These are phyloP conservation scores for Rhizoctonia solani DNA, from an alignment of 1,284 basidiomycete genomes.

Conservation along the genomic window DNA sequence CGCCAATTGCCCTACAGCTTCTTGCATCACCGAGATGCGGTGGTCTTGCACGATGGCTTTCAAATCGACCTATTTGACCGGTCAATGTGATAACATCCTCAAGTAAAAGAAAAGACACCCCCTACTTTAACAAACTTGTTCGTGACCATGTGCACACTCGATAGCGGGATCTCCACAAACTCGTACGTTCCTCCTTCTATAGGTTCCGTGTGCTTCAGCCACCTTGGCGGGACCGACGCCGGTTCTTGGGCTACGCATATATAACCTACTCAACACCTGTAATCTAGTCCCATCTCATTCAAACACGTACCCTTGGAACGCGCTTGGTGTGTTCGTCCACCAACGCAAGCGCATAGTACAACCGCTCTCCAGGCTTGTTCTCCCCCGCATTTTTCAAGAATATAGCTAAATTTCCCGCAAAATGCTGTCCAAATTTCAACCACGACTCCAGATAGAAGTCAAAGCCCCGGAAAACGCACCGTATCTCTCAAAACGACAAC, in stretches of 20 bases:
- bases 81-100: constrained; percentile 23
- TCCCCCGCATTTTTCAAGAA: constrained; percentile 70
- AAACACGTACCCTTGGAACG: constrained; percentile 57
- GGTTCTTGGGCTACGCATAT: neutral
- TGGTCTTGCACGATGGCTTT: constrained; percentile 68
- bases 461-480: constrained; percentile 52
- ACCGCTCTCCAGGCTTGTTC: constrained; percentile 55
- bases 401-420: constrained; percentile 73
- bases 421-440: constrained; percentile 62
- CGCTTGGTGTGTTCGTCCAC: constrained; percentile 70
- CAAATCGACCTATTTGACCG: constrained; percentile 63
- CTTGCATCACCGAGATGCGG: constrained; percentile 64
- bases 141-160: constrained; percentile 80
- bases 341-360: constrained; percentile 76
- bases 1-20: constrained; percentile 56
- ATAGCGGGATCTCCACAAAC: constrained; percentile 65
- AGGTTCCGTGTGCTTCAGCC: constrained; percentile 57
- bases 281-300: neutral
- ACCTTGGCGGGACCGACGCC: constrained; percentile 66
- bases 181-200: constrained; percentile 70
- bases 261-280: neutral
- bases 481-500: constrained; percentile 83
- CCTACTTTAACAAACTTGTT: constrained; percentile 70
- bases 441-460: neutral
- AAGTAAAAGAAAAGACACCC: constrained; percentile 35